Conservation (phyloP, 2,329 filamentous ascomycete genomes). For the Botrytis pseudocinerea region DNA sequence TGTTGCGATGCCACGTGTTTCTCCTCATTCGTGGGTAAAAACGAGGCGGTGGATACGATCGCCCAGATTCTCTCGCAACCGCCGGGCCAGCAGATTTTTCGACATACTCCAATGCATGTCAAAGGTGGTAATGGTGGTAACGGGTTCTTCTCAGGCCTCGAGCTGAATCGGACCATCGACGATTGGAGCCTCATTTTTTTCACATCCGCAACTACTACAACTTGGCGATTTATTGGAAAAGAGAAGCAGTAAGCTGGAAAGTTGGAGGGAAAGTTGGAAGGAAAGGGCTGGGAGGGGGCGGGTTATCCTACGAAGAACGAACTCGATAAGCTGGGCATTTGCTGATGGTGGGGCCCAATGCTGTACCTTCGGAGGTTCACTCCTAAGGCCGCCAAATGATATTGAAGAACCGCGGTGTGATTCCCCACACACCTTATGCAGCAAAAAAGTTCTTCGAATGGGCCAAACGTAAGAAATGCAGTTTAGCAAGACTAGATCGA, state of each 20-base stretch:
- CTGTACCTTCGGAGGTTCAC: no score
- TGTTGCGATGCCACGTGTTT: slow-evolving; percentile 23
- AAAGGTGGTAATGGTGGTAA: slow-evolving; percentile 5
- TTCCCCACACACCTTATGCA: slow-evolving; percentile 21
- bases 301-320: background rate
- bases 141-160: slow-evolving; percentile 10
- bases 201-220: background rate
- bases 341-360: background rate
- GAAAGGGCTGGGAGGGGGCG: background rate
- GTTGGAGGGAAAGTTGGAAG: background rate
- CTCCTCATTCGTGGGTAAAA: slow-evolving; percentile 21
- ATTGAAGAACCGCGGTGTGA: slow-evolving; percentile 4
- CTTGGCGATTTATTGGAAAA: background rate
- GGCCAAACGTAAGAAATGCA: background rate
- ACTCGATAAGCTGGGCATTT: background rate
- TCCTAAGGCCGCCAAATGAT: slow-evolving; percentile 7
- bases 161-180: slow-evolving; percentile 7
- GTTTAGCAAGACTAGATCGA: background rate
- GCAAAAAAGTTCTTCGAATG: slow-evolving; percentile 10
- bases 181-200: background rate
- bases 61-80: slow-evolving; percentile 21
- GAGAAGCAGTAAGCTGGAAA: background rate
- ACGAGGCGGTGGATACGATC: slow-evolving; percentile 23
- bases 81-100: slow-evolving; percentile 8
- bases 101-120: slow-evolving; percentile 6